Base-by-base conservation (phyloP, 1,284 basidiomycete genomes). In the Leccinum cinnamomeum region DNA sequence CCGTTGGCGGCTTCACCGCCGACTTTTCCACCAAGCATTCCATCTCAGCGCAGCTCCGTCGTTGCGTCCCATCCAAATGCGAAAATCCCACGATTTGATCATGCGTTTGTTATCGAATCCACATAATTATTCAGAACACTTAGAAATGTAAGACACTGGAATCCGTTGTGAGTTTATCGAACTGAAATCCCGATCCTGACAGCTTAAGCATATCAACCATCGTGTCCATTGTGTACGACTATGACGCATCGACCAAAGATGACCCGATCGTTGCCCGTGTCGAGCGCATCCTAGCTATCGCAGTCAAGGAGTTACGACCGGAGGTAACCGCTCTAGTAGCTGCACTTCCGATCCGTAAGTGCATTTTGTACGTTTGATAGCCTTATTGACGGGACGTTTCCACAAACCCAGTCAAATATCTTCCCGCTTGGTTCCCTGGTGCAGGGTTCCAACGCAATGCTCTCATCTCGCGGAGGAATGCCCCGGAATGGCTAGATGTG, bases 11-110 rank as follows among this genome's bases (percentile, higher is more conserved):
- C 66, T 72, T 39, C 70, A 71, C 60, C 68, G 72, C 14, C 61
- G 69, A n/a, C 6, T 71, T 28, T 74, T 74, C 50, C 70, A 74
- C 25, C 72, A 71, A 37, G 67, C 72, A 6, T 66, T 72, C 39
- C 63, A 64, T 3, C 30, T 55, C 10, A 68, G 58, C 16, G 67
- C 67, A 23, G 70, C 62, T 0, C 35, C 55, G 2, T 61, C 62
- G 37, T 71, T 64, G 33, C 72, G 59, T 57, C 70, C 70, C 2
- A 37, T 56, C 11, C 72, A 70, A 18, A 48, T 67, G 41, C 58
- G 61, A 37, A 73, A 67, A 39, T 56, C 63, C 5, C 71, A 69
- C 44, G 63, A 68, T 33, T 28, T 74, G 8, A 57, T 72, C 7
- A 56, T 35, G 51, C 59, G 61, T 44, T 18, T 74, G 46, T 1